These are phyloP conservation scores for Mitragyna speciosa DNA, from an alignment of 257 asterid species.

Conservation along the genomic window DNA sequence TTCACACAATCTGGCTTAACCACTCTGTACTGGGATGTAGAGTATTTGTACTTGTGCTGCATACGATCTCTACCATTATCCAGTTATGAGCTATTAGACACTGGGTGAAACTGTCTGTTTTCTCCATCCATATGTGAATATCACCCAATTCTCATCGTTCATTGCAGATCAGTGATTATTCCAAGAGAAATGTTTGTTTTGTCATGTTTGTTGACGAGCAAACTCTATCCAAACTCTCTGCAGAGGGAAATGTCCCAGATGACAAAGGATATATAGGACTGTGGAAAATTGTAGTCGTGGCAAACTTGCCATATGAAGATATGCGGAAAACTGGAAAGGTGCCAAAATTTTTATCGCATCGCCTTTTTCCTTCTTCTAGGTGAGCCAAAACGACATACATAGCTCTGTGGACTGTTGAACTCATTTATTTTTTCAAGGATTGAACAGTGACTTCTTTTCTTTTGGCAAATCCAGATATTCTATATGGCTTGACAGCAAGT, in stretches of 20 bases:
- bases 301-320: slow-evolving; percentile 76
- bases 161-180: slow-evolving; percentile 78
- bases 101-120: background rate
- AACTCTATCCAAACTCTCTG: slow-evolving; percentile 63
- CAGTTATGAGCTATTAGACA: slow-evolving; percentile 3
- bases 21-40: background rate
- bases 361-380: slow-evolving; percentile 95
- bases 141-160: background rate
- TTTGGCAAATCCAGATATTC: slow-evolving; percentile 60
- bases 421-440: slow-evolving; percentile 11
- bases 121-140: background rate
- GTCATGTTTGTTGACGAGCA: slow-evolving; percentile 86
- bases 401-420: slow-evolving; percentile 5
- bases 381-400: slow-evolving; percentile 34
- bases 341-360: slow-evolving; percentile 84
- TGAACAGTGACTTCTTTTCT: slow-evolving; percentile 17
- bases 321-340: slow-evolving; percentile 91
- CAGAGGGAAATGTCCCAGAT: slow-evolving; percentile 71
- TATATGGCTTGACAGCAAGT: slow-evolving; percentile 94
- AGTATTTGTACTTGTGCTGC: slow-evolving; percentile 1
- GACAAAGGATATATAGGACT: slow-evolving; percentile 72
- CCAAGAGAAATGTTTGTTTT: slow-evolving; percentile 82
- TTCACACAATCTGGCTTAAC: background rate
- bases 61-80: background rate
- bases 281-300: slow-evolving; percentile 77